These are phyloP conservation scores for Colletotrichum zoysiae DNA, from an alignment of 2,329 filamentous ascomycete species.

Conservation along the genomic window DNA sequence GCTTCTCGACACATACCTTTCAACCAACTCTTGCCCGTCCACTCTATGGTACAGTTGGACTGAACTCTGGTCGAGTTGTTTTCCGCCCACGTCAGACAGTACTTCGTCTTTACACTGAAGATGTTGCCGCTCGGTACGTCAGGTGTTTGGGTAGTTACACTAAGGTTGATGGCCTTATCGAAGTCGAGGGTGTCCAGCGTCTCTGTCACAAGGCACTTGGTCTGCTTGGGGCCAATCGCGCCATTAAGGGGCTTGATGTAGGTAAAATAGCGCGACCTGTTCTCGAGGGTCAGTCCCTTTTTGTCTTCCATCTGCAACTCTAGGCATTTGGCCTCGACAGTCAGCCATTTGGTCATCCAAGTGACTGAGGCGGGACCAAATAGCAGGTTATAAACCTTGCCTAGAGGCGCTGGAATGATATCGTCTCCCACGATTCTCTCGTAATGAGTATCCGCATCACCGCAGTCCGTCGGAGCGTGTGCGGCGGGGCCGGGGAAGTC, in stretches of 20 bases:
- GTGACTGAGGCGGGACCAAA: slow-evolving; percentile 84
- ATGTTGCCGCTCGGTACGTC: slow-evolving; percentile 95
- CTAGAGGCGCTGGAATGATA: slow-evolving; percentile 85
- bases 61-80: slow-evolving; percentile 87
- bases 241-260: slow-evolving; percentile 93
- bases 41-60: slow-evolving; percentile 92
- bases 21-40: slow-evolving; percentile 98
- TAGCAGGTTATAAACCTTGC: slow-evolving; percentile 89
- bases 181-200: slow-evolving; percentile 86
- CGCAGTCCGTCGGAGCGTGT: slow-evolving; percentile 88
- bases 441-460: slow-evolving; percentile 82
- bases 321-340: slow-evolving; percentile 86
- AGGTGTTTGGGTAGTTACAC: slow-evolving; percentile 86
- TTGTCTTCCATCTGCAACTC: slow-evolving; percentile 92
- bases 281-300: slow-evolving; percentile 80
- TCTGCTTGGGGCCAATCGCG: slow-evolving; percentile 91
- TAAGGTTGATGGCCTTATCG: slow-evolving; percentile 88
- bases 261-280: slow-evolving; percentile 79
- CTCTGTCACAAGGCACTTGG: slow-evolving; percentile 91
- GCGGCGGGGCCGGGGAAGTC: slow-evolving; percentile 89
- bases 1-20: slow-evolving; percentile 74
- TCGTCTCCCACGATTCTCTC: slow-evolving; percentile 90
- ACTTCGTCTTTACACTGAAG: slow-evolving; percentile 92
- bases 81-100: slow-evolving; percentile 93
- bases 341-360: slow-evolving; percentile 90